Conservation (phyloP, 306 rosid genomes). For the Quercus engelmannii region DNA sequence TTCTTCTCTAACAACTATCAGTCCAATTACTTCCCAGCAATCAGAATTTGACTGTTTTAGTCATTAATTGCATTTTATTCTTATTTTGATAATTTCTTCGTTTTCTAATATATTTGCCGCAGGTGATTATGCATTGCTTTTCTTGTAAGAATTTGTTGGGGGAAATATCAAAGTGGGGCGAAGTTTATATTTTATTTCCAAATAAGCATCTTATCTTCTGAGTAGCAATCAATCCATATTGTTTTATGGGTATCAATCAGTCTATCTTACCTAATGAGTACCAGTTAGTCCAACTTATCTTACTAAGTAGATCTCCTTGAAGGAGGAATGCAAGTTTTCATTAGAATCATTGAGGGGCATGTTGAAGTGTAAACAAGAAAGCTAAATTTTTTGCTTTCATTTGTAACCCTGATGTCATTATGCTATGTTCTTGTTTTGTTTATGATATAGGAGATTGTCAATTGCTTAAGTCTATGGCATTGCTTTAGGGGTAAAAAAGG, state of each 20-base stretch:
- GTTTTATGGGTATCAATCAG: too few species aligned
- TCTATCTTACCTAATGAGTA: neutral
- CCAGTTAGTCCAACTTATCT: neutral
- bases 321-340: neutral
- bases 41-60: too few species aligned
- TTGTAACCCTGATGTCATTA: too few species aligned
- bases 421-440: too few species aligned
- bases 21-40: too few species aligned
- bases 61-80: slow-evolving; percentile 10
- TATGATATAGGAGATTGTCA: too few species aligned
- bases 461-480: too few species aligned
- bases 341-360: neutral
- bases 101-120: neutral
- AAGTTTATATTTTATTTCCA: neutral
- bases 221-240: too few species aligned
- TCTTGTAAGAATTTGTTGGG: neutral
- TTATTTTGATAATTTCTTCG: slow-evolving; percentile 3
- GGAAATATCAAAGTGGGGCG: neutral
- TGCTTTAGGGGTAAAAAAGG: too few species aligned
- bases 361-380: neutral
- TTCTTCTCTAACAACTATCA: slow-evolving; percentile 80
- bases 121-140: neutral
- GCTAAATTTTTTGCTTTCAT: too few species aligned
- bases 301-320: neutral
- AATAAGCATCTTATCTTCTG: neutral